These are phyloP conservation scores for Trichoderma atroviride DNA, from an alignment of 2,329 filamentous ascomycete genomes.

Conservation along the genomic window DNA sequence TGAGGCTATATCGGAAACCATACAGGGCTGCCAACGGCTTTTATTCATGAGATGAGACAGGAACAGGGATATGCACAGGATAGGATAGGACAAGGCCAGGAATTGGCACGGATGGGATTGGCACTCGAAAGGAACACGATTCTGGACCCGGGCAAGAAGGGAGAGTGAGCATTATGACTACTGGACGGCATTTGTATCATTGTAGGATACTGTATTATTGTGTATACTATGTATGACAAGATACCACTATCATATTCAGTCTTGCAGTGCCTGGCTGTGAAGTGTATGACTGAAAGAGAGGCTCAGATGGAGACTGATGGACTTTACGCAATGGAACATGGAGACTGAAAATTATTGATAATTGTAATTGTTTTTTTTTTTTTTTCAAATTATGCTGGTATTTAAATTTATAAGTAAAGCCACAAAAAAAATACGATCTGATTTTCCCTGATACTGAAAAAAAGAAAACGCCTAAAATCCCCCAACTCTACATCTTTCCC, in stretches of 20 bases:
- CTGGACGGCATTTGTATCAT: not conserved
- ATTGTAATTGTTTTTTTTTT: not conserved
- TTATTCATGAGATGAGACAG: not conserved
- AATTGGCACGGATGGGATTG: not conserved
- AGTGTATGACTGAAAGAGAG: not conserved
- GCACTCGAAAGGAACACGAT: not conserved
- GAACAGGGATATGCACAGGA: not conserved
- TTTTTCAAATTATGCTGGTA: not conserved
- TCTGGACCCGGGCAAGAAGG: not conserved
- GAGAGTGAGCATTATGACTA: not conserved
- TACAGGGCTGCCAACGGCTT: not conserved
- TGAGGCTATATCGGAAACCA: not conserved
- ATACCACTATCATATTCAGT: not conserved
- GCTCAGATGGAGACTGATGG: not conserved
- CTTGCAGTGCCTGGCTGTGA: not conserved
- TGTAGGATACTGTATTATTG: constrained; percentile 10
- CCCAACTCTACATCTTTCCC: not conserved
- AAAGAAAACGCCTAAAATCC: constrained; percentile 4
- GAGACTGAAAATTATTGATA: not conserved
- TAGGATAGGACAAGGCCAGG: not conserved
- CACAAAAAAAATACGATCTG: not conserved
- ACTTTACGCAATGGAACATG: not conserved
- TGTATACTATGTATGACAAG: constrained; percentile 1
- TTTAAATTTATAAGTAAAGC: not conserved
- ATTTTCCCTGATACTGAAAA: not conserved